Evolutionary conservation across 1,139 yeast genomes (phyloP).

Genomic region (Diutina catenulata): DNA sequence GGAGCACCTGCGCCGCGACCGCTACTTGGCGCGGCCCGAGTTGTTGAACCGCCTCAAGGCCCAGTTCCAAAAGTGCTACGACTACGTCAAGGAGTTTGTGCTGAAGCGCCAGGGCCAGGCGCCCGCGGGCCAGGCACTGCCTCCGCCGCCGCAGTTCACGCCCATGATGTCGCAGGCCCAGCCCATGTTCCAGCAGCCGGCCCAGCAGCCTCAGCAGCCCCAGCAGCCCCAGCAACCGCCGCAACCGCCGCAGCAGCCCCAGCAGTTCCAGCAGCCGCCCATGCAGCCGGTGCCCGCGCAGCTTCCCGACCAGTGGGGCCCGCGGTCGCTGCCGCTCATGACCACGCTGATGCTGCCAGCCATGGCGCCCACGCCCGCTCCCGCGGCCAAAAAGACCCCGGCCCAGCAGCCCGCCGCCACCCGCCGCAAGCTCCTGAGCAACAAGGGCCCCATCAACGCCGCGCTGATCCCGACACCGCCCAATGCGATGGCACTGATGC

Average conservation of each 20-base stretch:
- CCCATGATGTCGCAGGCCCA: not conserved
- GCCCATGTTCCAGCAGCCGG: not conserved
- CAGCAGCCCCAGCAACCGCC: constrained; percentile 8
- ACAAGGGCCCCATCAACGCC: constrained; percentile 8
- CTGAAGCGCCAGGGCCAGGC: not conserved
- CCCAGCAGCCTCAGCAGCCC: constrained; percentile 4
- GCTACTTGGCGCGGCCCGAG: constrained; percentile 56
- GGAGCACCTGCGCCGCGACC: constrained; percentile 52
- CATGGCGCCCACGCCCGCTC: not conserved
- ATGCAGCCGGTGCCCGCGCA: not conserved
- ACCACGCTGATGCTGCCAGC: not conserved
- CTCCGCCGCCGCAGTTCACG: not conserved
- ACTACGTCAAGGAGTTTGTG: constrained; percentile 38
- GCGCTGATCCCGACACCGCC: constrained; percentile 31
- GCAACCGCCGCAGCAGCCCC: constrained; percentile 9
- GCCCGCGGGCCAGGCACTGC: not conserved
- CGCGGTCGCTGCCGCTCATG: not conserved
- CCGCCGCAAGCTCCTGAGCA: not conserved
- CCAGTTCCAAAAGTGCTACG: constrained; percentile 67
- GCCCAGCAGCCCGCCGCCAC: not conserved
- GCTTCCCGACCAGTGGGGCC: not conserved
- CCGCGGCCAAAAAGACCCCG: too few species aligned
- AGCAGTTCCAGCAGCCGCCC: constrained; percentile 9
- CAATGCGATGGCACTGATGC: constrained; percentile 18
- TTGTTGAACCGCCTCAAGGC: constrained; percentile 56